phyloP scores from a whole-genome alignment of 2,329 filamentous ascomycete species.

The Lecanicillium sp. region DNA sequence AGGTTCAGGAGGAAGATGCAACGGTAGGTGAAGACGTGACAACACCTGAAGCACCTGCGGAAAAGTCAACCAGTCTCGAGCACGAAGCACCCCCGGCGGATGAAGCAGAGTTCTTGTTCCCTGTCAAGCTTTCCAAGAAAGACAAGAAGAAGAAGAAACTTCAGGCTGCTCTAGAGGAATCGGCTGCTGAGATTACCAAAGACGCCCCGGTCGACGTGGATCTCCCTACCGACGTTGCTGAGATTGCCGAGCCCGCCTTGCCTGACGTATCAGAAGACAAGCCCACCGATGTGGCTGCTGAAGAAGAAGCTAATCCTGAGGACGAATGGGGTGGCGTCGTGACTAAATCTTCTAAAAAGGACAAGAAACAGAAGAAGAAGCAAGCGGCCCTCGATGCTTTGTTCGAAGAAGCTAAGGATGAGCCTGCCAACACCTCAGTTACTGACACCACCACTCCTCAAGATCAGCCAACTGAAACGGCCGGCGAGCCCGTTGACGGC shows the following conservation, averaged over 20 bases:
- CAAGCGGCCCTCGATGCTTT: constrained; percentile 6
- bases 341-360: constrained; percentile 21
- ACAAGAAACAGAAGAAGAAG: constrained; percentile 23
- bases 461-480: too few species aligned
- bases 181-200: neutral
- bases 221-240: constrained; percentile 8
- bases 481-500: too few species aligned
- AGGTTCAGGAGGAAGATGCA: neutral
- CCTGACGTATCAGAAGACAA: constrained; percentile 1
- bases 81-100: neutral
- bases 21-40: constrained; percentile 1
- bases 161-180: constrained; percentile 15
- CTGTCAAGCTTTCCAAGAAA: constrained; percentile 24
- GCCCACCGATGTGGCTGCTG: neutral
- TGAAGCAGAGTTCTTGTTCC: constrained; percentile 4
- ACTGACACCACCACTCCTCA: too few species aligned
- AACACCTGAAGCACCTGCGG: constrained; percentile 6
- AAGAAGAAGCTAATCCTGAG: constrained; percentile 12
- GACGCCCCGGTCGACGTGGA: constrained; percentile 11
- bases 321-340: constrained; percentile 22
- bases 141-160: constrained; percentile 27
- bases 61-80: constrained; percentile 5
- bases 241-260: constrained; percentile 5
- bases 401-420: neutral
- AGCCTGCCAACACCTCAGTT: too few species aligned